phyloP scores from a whole-genome alignment of 192 early-diverging fungal genomes.

The Gaertneriomyces sp. region DNA sequence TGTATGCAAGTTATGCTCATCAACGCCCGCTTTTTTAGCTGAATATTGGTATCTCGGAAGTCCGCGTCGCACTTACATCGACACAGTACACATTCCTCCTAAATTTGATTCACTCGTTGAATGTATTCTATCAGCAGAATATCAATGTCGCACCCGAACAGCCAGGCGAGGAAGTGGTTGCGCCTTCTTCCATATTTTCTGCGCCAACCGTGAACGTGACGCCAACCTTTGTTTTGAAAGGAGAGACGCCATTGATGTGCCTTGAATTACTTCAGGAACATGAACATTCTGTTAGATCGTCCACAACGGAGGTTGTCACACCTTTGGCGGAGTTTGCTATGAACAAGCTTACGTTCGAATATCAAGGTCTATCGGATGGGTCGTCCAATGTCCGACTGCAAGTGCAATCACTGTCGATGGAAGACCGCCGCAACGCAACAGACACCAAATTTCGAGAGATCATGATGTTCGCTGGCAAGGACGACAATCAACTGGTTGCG shows the following conservation, averaged over 20 bases:
- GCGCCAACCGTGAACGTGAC: no score
- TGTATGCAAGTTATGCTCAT: not conserved
- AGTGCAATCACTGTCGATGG: constrained; percentile 67
- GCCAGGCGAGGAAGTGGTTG: no score
- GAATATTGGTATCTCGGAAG: constrained; percentile 63
- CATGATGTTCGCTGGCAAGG: constrained; percentile 60
- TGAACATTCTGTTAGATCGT: not conserved
- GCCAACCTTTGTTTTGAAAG: no score
- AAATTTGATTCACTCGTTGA: constrained; percentile 54
- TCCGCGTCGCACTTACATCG: constrained; percentile 73
- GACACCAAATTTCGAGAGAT: constrained; percentile 81
- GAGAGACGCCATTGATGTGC: no score
- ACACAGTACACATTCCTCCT: constrained; percentile 82
- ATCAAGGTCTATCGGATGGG: not conserved
- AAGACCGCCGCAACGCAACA: constrained; percentile 73
- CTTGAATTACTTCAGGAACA: no score
- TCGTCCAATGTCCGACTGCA: constrained; percentile 65
- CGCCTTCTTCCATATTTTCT: no score
- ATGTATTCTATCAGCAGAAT: not conserved
- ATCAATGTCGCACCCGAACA: no score
- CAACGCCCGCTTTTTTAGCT: constrained; percentile 37
- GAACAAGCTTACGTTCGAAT: constrained; percentile 5
- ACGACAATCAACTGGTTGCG: constrained; percentile 62
- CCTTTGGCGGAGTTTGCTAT: constrained; percentile 18
- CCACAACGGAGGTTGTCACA: not conserved